phyloP scores from a whole-genome alignment of 2,329 filamentous ascomycete genomes.

The Blastomyces parvus region DNA sequence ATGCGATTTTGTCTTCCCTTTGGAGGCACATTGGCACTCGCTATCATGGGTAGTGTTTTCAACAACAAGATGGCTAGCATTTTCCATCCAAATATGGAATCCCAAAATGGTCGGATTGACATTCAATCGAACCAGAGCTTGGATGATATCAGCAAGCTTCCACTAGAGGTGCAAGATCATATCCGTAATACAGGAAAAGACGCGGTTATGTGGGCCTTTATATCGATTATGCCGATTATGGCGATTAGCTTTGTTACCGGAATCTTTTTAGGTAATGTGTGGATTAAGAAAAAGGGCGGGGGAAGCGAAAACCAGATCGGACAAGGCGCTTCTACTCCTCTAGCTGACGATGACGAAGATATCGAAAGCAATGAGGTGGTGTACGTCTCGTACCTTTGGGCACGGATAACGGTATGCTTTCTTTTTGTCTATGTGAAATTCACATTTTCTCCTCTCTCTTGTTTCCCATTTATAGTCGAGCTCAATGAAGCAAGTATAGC shows the following conservation, averaged over 20 bases:
- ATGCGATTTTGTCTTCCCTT: constrained; percentile 52
- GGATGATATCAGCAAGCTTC: constrained; percentile 28
- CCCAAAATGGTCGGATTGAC: constrained; percentile 23
- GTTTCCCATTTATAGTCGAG: neutral
- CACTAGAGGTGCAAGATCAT: constrained; percentile 26
- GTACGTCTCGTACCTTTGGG: constrained; percentile 26
- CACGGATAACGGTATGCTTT: constrained; percentile 21
- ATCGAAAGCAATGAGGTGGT: constrained; percentile 24
- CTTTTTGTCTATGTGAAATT: neutral
- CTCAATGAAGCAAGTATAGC: neutral
- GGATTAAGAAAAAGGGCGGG: constrained; percentile 35
- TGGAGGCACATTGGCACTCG: constrained; percentile 55
- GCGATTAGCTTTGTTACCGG: constrained; percentile 39
- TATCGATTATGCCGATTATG: constrained; percentile 53
- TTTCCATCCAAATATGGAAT: constrained; percentile 21
- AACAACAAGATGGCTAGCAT: constrained; percentile 45
- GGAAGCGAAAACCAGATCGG: constrained; percentile 16
- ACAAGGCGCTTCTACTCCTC: neutral
- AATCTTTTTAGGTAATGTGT: constrained; percentile 44
- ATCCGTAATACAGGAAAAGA: constrained; percentile 41
- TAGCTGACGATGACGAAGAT: constrained; percentile 10
- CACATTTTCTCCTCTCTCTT: neutral
- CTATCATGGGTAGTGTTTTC: constrained; percentile 60
- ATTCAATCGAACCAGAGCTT: constrained; percentile 32
- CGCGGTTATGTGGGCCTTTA: constrained; percentile 57